These are phyloP conservation scores for Carallia pectinifolia DNA, from an alignment of 345 rosid genomes.

Conservation along the genomic window DNA sequence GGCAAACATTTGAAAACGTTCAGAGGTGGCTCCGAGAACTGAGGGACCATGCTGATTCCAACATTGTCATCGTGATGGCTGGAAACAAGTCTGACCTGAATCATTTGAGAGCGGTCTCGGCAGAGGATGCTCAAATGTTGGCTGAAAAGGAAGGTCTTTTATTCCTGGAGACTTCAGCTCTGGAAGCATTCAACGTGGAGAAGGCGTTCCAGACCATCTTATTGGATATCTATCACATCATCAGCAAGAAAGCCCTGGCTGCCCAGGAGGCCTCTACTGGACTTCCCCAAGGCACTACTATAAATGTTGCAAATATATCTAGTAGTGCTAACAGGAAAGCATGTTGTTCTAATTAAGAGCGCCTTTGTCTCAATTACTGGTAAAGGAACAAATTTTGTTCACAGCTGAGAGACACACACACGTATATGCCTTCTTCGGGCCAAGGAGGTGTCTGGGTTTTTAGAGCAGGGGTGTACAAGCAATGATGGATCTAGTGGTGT, in stretches of 20 bases:
- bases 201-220: slow-evolving; percentile 60
- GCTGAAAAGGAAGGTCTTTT: slow-evolving; percentile 52
- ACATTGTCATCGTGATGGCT: slow-evolving; percentile 69
- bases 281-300: slow-evolving; percentile 61
- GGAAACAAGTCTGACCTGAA: slow-evolving; percentile 68
- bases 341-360: slow-evolving; percentile 52
- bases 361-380: not conserved
- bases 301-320: slow-evolving; percentile 54
- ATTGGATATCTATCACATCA: slow-evolving; percentile 54
- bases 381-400: slow-evolving; percentile 5
- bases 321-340: slow-evolving; percentile 38
- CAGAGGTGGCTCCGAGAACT: slow-evolving; percentile 64
- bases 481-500: not conserved
- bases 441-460: slow-evolving; percentile 11
- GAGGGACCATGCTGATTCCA: slow-evolving; percentile 69
- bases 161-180: slow-evolving; percentile 61
- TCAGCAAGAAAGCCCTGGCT: slow-evolving; percentile 62
- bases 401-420: not conserved
- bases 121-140: slow-evolving; percentile 38
- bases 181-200: slow-evolving; percentile 57
- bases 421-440: not conserved
- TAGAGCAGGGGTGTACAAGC: not conserved
- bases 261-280: slow-evolving; percentile 53
- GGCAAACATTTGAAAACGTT: slow-evolving; percentile 61
- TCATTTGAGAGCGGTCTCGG: slow-evolving; percentile 43